Conservation (phyloP, 352 stramenopile genomes). For the Globisporangium heterothallicum region DNA sequence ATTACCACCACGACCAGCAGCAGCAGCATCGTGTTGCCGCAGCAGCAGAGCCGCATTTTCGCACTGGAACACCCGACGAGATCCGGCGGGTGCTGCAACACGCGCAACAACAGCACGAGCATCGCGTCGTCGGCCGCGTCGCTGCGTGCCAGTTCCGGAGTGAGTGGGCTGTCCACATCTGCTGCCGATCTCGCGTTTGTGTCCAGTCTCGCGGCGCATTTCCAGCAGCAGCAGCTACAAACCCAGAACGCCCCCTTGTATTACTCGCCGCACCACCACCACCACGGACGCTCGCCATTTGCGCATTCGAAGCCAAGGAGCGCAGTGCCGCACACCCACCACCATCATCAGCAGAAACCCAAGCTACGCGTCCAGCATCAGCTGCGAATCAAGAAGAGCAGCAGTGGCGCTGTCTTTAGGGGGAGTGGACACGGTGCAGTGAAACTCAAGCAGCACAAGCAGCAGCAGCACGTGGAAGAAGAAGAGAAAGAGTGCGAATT, state of each 20-base stretch:
- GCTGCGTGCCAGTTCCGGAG: not conserved
- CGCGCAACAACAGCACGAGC: constrained; percentile 11
- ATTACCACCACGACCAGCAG: not conserved
- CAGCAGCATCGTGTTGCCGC: not conserved
- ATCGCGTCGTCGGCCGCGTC: not conserved
- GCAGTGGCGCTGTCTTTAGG: not conserved
- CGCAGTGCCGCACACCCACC: constrained; percentile 1
- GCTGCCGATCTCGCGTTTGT: constrained; percentile 14
- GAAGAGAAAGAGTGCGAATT: constrained; percentile 27
- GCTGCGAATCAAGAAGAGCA: not conserved
- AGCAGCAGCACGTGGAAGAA: not conserved
- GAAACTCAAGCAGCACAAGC: not conserved
- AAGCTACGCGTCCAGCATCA: not conserved
- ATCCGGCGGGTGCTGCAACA: not conserved
- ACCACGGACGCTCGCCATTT: constrained; percentile 13
- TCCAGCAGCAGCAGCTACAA: constrained; percentile 10
- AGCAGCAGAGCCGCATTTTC: constrained; percentile 10
- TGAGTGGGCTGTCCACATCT: constrained; percentile 6
- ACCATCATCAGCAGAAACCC: constrained; percentile 4
- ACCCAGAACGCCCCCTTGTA: not conserved
- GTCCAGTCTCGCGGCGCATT: constrained; percentile 10
- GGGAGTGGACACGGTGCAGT: not conserved
- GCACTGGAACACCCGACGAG: constrained; percentile 4
- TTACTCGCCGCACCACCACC: constrained; percentile 4
- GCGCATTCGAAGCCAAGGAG: not conserved